phyloP scores from a whole-genome alignment of 75 land plant genomes.

The Picea glauca region DNA sequence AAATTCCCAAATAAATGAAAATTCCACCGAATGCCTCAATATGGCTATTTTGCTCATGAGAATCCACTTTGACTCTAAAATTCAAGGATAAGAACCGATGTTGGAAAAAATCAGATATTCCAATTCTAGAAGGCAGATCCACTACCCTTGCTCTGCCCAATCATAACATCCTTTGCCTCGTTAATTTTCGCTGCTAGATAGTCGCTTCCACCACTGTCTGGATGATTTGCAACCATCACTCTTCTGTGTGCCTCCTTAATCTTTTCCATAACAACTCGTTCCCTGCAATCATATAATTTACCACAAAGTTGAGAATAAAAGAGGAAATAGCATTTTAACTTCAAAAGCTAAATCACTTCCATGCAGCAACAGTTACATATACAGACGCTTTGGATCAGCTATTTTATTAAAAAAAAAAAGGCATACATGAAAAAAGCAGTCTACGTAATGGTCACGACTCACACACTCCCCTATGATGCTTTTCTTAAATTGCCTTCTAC shows the following conservation, averaged over 20 bases:
- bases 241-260: conserved; percentile 82
- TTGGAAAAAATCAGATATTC: not conserved
- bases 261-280: conserved; percentile 55
- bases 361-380: no score
- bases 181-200: conserved; percentile 62
- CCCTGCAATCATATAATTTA: conserved; percentile 30
- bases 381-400: no score
- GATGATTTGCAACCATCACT: conserved; percentile 90
- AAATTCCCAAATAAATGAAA: no score
- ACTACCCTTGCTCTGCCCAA: conserved; percentile 55
- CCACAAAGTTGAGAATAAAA: not conserved
- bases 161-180: conserved; percentile 79
- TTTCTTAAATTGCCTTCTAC: not conserved
- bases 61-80: not conserved
- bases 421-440: no score
- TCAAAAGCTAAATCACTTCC: no score
- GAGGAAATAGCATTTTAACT: not conserved
- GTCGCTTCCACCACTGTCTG: conserved; percentile 88
- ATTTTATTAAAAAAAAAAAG: no score
- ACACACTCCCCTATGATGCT: not conserved
- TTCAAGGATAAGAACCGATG: not conserved
- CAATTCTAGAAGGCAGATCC: conserved; percentile 36
- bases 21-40: not conserved
- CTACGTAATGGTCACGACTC: not conserved
- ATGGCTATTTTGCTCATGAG: not conserved